Evolutionary conservation across 805 yeast genomes (phyloP).

Genomic region (Trichomonascus vanleenenianus): DNA sequence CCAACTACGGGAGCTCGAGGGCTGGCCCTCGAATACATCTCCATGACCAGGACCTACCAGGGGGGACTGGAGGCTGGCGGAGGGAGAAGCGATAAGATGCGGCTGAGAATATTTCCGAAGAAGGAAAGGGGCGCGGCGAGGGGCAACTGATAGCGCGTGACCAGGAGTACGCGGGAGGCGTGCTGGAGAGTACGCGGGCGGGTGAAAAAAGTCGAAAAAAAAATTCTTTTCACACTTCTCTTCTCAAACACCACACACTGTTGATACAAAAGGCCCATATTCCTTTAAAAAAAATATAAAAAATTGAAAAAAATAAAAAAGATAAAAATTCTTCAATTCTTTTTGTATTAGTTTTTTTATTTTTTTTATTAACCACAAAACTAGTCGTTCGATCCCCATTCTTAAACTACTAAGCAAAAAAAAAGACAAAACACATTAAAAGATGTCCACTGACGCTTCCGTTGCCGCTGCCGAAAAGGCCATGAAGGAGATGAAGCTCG

Average conservation of each 20-base stretch:
- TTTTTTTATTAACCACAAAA: neutral
- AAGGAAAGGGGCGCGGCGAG: too few relatives aligned
- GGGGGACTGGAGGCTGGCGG: too few relatives aligned
- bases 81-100: too few relatives aligned
- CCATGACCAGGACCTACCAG: too few relatives aligned
- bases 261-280: neutral
- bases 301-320: neutral
- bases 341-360: neutral
- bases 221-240: neutral
- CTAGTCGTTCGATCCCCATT: neutral
- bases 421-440: neutral
- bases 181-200: too few relatives aligned
- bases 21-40: too few relatives aligned
- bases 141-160: too few relatives aligned
- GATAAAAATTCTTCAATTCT: neutral
- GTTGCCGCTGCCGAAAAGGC: constrained; percentile 31
- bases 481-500: constrained; percentile 27
- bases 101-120: too few relatives aligned
- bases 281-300: neutral
- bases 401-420: neutral
- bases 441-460: constrained; percentile 24
- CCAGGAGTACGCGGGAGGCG: too few relatives aligned
- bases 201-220: neutral
- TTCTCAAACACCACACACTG: neutral
- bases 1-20: too few relatives aligned